A percentile compares a stretch with the other conserved stretches of the same genome.
Conservation (phyloP, 2,329 filamentous ascomycete species). For the Microsporum ferrugineum region DNA sequence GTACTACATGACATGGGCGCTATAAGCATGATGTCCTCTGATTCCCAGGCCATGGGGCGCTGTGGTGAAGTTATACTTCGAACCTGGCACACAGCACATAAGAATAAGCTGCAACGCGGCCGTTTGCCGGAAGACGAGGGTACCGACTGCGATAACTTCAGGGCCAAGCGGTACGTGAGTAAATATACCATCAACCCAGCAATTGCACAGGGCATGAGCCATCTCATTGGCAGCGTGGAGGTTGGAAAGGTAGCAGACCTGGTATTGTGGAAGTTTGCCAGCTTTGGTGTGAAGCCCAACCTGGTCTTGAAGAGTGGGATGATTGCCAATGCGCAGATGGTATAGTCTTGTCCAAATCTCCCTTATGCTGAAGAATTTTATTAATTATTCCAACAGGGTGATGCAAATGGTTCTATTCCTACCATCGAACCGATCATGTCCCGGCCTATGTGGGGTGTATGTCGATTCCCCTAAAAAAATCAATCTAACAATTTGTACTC, state of each 20-base stretch:
- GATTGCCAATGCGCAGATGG: slow-evolving; percentile 75
- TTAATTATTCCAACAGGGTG: slow-evolving; percentile 43
- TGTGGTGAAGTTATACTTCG: slow-evolving; percentile 86
- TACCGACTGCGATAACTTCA: slow-evolving; percentile 73
- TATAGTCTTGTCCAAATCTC: slow-evolving; percentile 30
- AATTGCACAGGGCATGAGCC: slow-evolving; percentile 77
- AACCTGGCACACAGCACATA: slow-evolving; percentile 95
- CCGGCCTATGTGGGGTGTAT: slow-evolving; percentile 69
- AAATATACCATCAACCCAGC: slow-evolving; percentile 97
- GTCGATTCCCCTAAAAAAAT: slow-evolving; percentile 9
- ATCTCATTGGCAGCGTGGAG: slow-evolving; percentile 77
- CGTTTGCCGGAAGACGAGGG: slow-evolving; percentile 63
- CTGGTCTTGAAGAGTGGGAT: slow-evolving; percentile 79
- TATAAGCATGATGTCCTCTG: slow-evolving; percentile 94
- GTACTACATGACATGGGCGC: slow-evolving; percentile 89
- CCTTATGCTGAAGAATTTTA: background rate
- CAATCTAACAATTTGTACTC: background rate
- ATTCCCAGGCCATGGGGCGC: slow-evolving; percentile 93
- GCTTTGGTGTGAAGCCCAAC: slow-evolving; percentile 77
- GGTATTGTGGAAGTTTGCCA: slow-evolving; percentile 72
- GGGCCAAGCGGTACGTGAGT: slow-evolving; percentile 83
- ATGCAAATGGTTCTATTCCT: slow-evolving; percentile 73
- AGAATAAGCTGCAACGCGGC: slow-evolving; percentile 84
- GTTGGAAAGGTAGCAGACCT: slow-evolving; percentile 83
- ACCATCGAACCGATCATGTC: slow-evolving; percentile 75